Evolutionary conservation across 441 rosid genomes (phyloP).

Genomic region (Eutrema salsugineum): DNA sequence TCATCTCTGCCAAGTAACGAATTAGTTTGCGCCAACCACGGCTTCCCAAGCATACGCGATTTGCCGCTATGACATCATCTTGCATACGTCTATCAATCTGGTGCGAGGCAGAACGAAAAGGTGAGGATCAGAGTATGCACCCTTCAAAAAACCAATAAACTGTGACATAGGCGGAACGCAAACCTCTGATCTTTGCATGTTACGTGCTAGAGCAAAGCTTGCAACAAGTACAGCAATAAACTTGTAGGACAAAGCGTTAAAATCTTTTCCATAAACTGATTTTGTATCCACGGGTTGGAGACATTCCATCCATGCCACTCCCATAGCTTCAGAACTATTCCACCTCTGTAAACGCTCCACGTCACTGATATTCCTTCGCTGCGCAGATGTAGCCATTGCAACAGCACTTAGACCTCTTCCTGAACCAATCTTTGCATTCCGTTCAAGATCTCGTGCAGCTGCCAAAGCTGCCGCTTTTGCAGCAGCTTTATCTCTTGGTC

Average conservation of each 20-base stretch:
- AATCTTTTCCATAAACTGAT: slow-evolving; percentile 98
- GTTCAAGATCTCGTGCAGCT: slow-evolving; percentile 99
- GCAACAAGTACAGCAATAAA: slow-evolving; percentile 97
- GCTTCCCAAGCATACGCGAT: slow-evolving; percentile 62
- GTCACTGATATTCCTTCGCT: slow-evolving; percentile 87
- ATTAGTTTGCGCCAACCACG: slow-evolving; percentile 95
- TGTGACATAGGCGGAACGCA: slow-evolving; percentile 27
- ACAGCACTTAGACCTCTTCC: slow-evolving; percentile 99
- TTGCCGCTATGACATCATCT: slow-evolving; percentile 62
- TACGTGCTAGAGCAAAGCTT: slow-evolving; percentile 99
- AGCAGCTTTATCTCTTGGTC: slow-evolving; percentile 94
- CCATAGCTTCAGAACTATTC: slow-evolving; percentile 97
- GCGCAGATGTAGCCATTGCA: slow-evolving; percentile 99
- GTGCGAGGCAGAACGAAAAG: slow-evolving; percentile 21
- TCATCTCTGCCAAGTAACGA: slow-evolving; percentile 82
- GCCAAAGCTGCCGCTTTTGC: slow-evolving; percentile 99
- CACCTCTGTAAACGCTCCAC: slow-evolving; percentile 94
- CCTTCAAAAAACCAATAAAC: slow-evolving; percentile 9
- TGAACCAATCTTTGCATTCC: slow-evolving; percentile 97
- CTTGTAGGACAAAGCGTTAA: slow-evolving; percentile 94
- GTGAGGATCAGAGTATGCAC: slow-evolving; percentile 8
- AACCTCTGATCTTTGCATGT: slow-evolving; percentile 98
- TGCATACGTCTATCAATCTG: slow-evolving; percentile 96
- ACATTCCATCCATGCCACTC: slow-evolving; percentile 99
- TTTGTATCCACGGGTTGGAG: slow-evolving; percentile 91